Evolutionary conservation across 768 basidiomycete species (phyloP), one percentile per base, ranked within the genome.

Genomic region (Lactarius evosmus): DNA sequence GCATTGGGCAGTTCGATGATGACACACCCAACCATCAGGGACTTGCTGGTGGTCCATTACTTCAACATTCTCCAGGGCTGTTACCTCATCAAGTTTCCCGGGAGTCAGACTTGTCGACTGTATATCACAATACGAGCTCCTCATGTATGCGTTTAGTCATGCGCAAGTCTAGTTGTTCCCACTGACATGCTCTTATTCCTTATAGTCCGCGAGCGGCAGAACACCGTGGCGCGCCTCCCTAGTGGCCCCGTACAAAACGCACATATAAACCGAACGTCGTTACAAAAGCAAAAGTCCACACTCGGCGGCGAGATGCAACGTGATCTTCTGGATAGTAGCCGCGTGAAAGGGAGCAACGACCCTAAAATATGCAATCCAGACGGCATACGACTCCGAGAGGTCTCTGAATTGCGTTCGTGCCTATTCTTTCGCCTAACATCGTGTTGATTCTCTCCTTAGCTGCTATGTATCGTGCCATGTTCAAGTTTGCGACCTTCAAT

Each of bases 401-500:
- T 91, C 9, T 89, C 89, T 5, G 82, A 85, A 50, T 80, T 65
- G 40, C 58, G 66, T 94, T 50, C 85, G 91, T 92, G 66, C 68
- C 83, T 72, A 58, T 32, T n/a, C 12, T 36, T 30, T 25, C n/a
- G 25, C 46, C 46, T 25, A 14, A 14, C 25, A 32, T 27, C 7
- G 9, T 33, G 33, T 63, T 17, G 51, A 27, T 46, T 7, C n/a
- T 51, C 9, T 38, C 46, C n/a, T 11, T 68, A 96, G 95, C 93
- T 56, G 91, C 94, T 70, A 80, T 86, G 17, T 94, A 89, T 74
- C 84, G 91, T 17, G 78, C 81, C 0, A 77, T 93, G 2, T 97
- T 95, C 82, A 90, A 89, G 70, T 97, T 95, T 67, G 86, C 86
- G 0, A 83, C 89, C 3, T 98, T 98, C 79, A 98, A 98, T 72